Evolutionary conservation across 1,284 basidiomycete species (phyloP), one percentile per base, ranked within the genome.

Genomic region (Sporisorium exsertum): DNA sequence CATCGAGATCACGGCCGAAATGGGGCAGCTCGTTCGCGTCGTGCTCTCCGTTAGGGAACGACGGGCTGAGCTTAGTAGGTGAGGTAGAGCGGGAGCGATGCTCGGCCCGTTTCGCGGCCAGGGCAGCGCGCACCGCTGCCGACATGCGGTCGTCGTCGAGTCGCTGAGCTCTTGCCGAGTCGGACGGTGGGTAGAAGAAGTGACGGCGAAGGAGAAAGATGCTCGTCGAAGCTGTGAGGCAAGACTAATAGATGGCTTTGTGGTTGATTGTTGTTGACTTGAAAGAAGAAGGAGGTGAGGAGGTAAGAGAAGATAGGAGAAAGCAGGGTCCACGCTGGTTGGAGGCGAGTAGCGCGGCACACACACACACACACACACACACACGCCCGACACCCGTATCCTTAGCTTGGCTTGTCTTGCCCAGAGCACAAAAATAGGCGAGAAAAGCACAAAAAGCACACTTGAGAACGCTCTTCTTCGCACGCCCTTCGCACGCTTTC

Each of bases 101-200:
- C 46, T 65, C 75, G 42, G 76, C 76, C 54, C 76, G 35, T 63
- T 71, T 70, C 8, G 69, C 79, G 51, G 77, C 73, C 52, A 81
- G 57, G 35, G 79, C 79, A 67, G 79, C 79, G 29, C 72, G 71
- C 35, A 81, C 72, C 37, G 76, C 75, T 45, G 69, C 79, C 42
- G 79, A 81, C 79, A 81, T 81, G 46, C 69, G 64, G 64, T 52
- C 49, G 64, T 52, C 49, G 69, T 62, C 57, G 52, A 35, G 24
- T 46, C 54, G 33, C 29, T 13, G 43, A 42, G 26, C 47, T 32
- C 24, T 43, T 22, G n/a, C 33, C 29, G 35, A 47, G 24, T 46
- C 2, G 43, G 47, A 52, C 24, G n/a, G 24, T 46, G 43, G 40
- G 16, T 20, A 13, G 42, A 29, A 8, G 37, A n/a, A 29, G 35